Evolutionary conservation across 2,329 filamentous ascomycete genomes (phyloP), one percentile per base, ranked within the genome.

Genomic region (Alternaria gaisen): DNA sequence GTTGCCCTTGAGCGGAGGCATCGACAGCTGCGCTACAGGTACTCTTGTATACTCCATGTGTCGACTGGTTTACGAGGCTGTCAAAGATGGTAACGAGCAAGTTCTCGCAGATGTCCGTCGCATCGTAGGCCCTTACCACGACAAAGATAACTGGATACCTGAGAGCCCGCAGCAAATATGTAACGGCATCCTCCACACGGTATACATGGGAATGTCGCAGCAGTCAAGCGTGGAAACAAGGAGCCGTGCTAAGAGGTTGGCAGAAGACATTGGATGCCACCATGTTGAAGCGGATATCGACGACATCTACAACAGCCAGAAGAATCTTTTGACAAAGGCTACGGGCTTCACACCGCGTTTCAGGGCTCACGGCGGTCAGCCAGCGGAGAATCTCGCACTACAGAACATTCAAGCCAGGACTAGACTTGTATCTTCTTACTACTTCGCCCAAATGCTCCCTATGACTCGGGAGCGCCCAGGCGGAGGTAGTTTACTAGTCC

Each of bases 201-300:
- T 70, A 22, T 76, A 71, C 52, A 68, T 76, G 66, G 72, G 68
- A 30, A 70, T 70, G 67, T 56, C 61, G 5, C 53, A 61, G 24
- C 61, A 64, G n/a, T 90, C 89, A 42, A 88, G 86, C 51, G 79
- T 81, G 42, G 90, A 92, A 65, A 93, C 91, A 0, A 69, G 91
- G 10, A 81, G 84, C 47, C 83, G 92, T 28, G 90, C 92, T 1
- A 85, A 86, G 70, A 82, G 85, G 0, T 83, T 94, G 3, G 79
- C 83, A 1, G 72, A 81, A 4, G 83, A 81, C 5, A 92, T 94
- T 53, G 91, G 91, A 3, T 83, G 86, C 16, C 89, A 93, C 70
- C 92, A 95, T 72, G 83, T 87, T 4, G 86, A 94, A 71, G 44
- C 64, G 3, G 55, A 65, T 4, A 63, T 63, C 4, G 92, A 94